Base-by-base conservation (phyloP, 805 yeast genomes). In the Yarrowia osloensis region DNA sequence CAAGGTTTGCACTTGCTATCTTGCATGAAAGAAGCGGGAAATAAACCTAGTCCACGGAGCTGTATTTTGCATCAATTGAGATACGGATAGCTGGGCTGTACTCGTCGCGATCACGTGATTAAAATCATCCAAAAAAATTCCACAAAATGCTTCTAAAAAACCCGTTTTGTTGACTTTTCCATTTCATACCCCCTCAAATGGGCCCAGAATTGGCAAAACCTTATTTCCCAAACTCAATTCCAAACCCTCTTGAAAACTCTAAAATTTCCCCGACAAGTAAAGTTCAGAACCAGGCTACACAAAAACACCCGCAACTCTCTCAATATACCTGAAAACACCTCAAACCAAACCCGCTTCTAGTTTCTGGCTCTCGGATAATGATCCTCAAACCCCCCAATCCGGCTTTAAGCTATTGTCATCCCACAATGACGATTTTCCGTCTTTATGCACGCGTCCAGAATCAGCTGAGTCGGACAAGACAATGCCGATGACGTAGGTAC, bases 381-480 rank as follows among this genome's bases (percentile, higher is more conserved):
- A n/a, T 2, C 12, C 11, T 9, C 22, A n/a, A 17, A 2, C 22
- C n/a, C 7, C n/a, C n/a, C n/a, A 3, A n/a, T 2, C 11, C 12
- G 4, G n/a, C n/a, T 37, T n/a, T 5, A 17, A n/a, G 22, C 21
- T 7, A 3, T 37, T 37, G 4, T 40, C 26, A 21, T 2, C 17
- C 7, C 21, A 2, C 22, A 2, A 19, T 21, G 24, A 4, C 15
- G 21, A 1, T 21, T 21, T 40, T 40, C 7, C 4, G 17, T 21
- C 6, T 19, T 8, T 21, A 49, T 29, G 54, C 54, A 49, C 6
- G 4, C 37, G 1, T 11, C 37, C 29, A 9, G 22, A 49, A 49
- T 49, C 55, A 49, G 39, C 55, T 49, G 55, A 49, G 55, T 17
- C 47, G 47, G 29, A 44, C 31, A n/a, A 37, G 13, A 19, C 44